Evolutionary conservation across 192 early-diverging fungal species (phyloP).

Genomic region (Coemansia erecta): DNA sequence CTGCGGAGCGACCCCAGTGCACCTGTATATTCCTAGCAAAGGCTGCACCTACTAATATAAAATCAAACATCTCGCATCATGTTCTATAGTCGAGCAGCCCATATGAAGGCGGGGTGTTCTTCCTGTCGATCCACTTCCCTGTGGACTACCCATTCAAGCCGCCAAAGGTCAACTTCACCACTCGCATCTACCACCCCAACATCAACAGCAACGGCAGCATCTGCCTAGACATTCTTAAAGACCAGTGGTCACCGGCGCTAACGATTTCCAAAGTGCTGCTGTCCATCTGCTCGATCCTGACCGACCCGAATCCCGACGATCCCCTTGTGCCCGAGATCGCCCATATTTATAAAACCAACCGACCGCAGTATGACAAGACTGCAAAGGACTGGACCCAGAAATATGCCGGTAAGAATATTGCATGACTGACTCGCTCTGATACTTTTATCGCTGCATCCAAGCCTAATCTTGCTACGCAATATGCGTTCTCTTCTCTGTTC

Average conservation of each 20-base stretch:
- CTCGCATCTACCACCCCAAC: conserved; percentile 98
- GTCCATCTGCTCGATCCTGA: conserved; percentile 97
- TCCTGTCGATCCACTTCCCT: conserved; percentile 96
- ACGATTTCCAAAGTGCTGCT: conserved; percentile 98
- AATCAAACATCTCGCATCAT: neutral
- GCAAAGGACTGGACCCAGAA: conserved; percentile 96
- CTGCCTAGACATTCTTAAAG: conserved; percentile 96
- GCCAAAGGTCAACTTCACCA: conserved; percentile 97
- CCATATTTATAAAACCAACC: conserved; percentile 96
- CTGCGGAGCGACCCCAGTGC: too few species aligned
- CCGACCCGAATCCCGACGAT: conserved; percentile 98
- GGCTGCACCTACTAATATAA: neutral
- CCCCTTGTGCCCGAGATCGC: conserved; percentile 98
- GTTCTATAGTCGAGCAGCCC: conserved; percentile 78
- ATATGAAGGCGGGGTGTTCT: conserved; percentile 93
- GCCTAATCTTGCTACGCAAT: too few species aligned
- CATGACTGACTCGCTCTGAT: neutral
- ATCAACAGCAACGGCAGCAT: conserved; percentile 98
- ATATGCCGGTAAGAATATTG: conserved; percentile 61
- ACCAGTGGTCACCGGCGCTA: conserved; percentile 98
- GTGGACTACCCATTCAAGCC: conserved; percentile 99
- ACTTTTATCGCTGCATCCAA: neutral
- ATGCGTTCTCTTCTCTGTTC: too few species aligned
- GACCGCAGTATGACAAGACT: conserved; percentile 79
- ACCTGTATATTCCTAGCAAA: too few species aligned